A percentile compares a stretch with the other conserved stretches of the same genome.
These are phyloP conservation scores for Chytriomyces confervae DNA, from an alignment of 192 early-diverging fungal species.

Conservation along the genomic window DNA sequence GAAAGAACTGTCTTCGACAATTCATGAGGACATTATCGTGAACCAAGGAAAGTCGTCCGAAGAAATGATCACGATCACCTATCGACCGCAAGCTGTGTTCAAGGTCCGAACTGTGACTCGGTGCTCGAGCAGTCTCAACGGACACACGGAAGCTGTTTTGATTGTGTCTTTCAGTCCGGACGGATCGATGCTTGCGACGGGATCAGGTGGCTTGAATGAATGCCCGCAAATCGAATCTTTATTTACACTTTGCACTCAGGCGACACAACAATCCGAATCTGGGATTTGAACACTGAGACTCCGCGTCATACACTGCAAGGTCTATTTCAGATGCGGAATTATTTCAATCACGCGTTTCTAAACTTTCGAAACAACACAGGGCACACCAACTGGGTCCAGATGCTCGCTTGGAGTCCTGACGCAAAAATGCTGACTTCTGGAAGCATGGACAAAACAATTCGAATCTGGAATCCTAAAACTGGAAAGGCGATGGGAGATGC, in stretches of 20 bases:
- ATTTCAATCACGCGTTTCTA: background rate
- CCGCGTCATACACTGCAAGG: conserved; percentile 81
- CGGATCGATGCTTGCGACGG: conserved; percentile 87
- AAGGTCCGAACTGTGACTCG: conserved; percentile 88
- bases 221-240: too few species aligned
- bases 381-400: conserved; percentile 93
- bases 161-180: conserved; percentile 89
- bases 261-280: conserved; percentile 94
- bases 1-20: conserved; percentile 75
- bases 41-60: conserved; percentile 81
- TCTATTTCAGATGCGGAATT: conserved; percentile 2
- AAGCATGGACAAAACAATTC: conserved; percentile 89
- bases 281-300: conserved; percentile 98
- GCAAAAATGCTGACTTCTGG: conserved; percentile 84
- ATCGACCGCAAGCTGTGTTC: conserved; percentile 96
- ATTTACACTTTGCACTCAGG: too few species aligned
- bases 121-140: conserved; percentile 85
- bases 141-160: conserved; percentile 94
- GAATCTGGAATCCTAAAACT: conserved; percentile 87
- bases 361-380: conserved; percentile 57
- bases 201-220: too few species aligned
- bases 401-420: conserved; percentile 92
- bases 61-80: conserved; percentile 87
- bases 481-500: too few species aligned
- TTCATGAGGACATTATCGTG: conserved; percentile 82